Percentiles rank a stretch among this genome's conserved stretches.
Evolutionary conservation across 192 early-diverging fungal genomes (phyloP).

Genomic region (Chytriomyces hyalinus): DNA sequence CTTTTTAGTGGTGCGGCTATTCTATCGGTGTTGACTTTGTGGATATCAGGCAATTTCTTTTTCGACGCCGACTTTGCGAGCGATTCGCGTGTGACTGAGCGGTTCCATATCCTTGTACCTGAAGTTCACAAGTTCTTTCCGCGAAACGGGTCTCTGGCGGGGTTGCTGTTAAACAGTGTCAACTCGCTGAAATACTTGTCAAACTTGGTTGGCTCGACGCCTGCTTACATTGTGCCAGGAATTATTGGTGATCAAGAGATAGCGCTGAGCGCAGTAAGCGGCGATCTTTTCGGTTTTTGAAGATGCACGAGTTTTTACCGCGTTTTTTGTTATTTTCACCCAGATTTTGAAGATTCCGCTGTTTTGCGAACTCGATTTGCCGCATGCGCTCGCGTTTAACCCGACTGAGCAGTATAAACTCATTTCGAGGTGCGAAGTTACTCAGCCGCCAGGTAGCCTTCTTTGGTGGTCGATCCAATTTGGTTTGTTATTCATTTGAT

Average conservation of each 20-base stretch:
- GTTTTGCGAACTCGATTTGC: background rate
- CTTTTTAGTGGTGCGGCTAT: background rate
- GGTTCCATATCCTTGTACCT: constrained; percentile 22
- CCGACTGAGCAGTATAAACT: constrained; percentile 4
- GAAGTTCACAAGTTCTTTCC: constrained; percentile 12
- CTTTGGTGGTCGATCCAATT: too few relatives aligned
- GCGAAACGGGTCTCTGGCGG: background rate
- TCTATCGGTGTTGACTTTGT: background rate
- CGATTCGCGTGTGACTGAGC: background rate
- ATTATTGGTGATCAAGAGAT: constrained; percentile 19
- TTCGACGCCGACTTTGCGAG: background rate
- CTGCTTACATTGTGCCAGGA: constrained; percentile 32
- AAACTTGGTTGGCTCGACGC: background rate
- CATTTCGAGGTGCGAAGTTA: constrained; percentile 12
- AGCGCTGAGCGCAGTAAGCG: constrained; percentile 8
- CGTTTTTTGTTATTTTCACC: background rate
- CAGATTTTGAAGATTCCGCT: constrained; percentile 19
- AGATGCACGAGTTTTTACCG: background rate
- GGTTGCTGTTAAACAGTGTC: constrained; percentile 12
- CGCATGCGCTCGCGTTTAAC: constrained; percentile 3
- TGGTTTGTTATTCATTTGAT: background rate
- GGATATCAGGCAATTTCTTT: background rate
- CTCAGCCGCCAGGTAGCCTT: background rate
- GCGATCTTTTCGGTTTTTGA: background rate
- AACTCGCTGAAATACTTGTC: constrained; percentile 8